Evolutionary conservation across 768 basidiomycete species (phyloP), one percentile per base, ranked within the genome.

Genomic region (Kwoniella europaea): DNA sequence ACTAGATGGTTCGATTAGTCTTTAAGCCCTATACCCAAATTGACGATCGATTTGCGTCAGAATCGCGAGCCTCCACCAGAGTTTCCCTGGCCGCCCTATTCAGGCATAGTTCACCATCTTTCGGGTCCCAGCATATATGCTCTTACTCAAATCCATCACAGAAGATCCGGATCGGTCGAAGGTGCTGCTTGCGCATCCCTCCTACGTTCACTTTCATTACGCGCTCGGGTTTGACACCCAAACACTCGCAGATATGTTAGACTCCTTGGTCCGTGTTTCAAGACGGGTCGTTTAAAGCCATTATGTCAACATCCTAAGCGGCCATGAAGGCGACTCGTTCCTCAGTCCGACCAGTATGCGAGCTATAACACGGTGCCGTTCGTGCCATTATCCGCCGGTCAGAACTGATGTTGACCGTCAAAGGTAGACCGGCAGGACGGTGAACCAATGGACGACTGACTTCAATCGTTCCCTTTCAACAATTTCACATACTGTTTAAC

Each of bases 1-100:
- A 91, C 90, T 91, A 91, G 87, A 91, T 90, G 90, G 90, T 91
- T 77, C 90, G 90, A 92, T 92, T 91, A 90, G 91, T 92, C 91
- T 92, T 92, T 92, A 90, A 89, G 91, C 91, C 91, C 91, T 91
- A 92, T 91, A 91, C 91, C 90, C 91, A 91, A 91, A 90, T 92
- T 91, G 90, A 92, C 91, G 89, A 92, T 91, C 89, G 90, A 92
- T 92, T 92, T 92, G 91, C 90, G 90, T 92, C 91, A 92, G 91
- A 91, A 92, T 90, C 89, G 90, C 89, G 89, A 91, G 90, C 91
- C 90, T 91, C 91, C 91, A 92, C 90, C 91, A 91, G 91, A 91
- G 91, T 92, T 92, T 92, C 90, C 90, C 91, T 92, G 91, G 90
- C 91, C 89, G 87, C 90, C 90, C 90, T 91, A 90, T 89, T 89